Evolutionary conservation across 345 rosid species (phyloP).

Genomic region (Hibiscus syriacus): DNA sequence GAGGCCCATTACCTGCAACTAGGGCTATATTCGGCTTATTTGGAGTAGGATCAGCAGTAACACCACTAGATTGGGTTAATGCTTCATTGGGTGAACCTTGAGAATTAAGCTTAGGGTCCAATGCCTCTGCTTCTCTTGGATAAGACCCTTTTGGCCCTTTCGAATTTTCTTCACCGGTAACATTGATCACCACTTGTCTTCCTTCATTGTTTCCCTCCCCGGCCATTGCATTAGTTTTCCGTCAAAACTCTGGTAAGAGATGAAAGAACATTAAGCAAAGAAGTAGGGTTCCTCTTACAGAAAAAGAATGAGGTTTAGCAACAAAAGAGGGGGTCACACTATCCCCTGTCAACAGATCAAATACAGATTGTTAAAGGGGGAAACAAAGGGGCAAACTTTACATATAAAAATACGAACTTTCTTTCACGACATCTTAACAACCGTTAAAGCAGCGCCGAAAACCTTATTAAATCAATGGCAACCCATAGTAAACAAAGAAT

Average conservation of each 20-base stretch:
- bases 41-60: constrained; percentile 29
- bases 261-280: not conserved
- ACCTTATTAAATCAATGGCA: not conserved
- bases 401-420: not conserved
- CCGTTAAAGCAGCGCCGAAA: not conserved
- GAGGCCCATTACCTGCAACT: constrained; percentile 19
- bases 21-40: constrained; percentile 61
- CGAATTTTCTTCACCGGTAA: constrained; percentile 35
- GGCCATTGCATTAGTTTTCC: constrained; percentile 26
- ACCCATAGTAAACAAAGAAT: not conserved
- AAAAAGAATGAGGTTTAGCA: not conserved
- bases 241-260: constrained; percentile 8
- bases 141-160: constrained; percentile 24
- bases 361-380: no score
- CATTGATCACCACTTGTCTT: constrained; percentile 46
- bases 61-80: constrained; percentile 8
- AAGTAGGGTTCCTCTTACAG: not conserved
- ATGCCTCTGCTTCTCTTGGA: constrained; percentile 8
- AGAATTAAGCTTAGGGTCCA: not conserved
- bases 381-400: not conserved
- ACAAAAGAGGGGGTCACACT: no score
- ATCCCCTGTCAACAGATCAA: no score
- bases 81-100: constrained; percentile 15
- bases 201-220: constrained; percentile 29
- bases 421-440: not conserved